Conservation (phyloP, 1,284 basidiomycete species). For the Ganoderma boninense region DNA sequence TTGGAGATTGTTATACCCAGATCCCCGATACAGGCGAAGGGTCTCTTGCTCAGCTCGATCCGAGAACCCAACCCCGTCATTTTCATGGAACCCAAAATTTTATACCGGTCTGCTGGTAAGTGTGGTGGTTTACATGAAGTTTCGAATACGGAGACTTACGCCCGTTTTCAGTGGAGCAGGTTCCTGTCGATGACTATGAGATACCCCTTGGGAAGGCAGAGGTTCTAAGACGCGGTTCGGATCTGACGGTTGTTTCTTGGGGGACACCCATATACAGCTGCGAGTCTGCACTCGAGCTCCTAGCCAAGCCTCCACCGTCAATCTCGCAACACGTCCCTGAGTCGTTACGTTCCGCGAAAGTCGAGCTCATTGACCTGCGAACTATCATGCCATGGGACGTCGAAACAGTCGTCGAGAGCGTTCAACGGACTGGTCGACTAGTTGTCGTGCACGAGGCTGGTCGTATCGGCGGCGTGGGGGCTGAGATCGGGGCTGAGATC, state of each 20-base stretch:
- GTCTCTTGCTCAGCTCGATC: slow-evolving; percentile 85
- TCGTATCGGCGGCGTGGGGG: slow-evolving; percentile 85
- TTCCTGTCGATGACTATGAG: slow-evolving; percentile 87
- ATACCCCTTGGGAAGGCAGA: slow-evolving; percentile 87
- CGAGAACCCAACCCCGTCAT: slow-evolving; percentile 93
- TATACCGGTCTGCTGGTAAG: slow-evolving; percentile 83
- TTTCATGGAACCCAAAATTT: slow-evolving; percentile 94
- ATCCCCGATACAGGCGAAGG: slow-evolving; percentile 95
- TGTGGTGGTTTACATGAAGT: not conserved
- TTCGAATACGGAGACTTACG: not conserved
- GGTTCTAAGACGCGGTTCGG: slow-evolving; percentile 74
- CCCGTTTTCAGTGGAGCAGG: slow-evolving; percentile 77
- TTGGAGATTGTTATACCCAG: slow-evolving; percentile 87
- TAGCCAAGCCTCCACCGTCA: slow-evolving; percentile 70
- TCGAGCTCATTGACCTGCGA: slow-evolving; percentile 92
- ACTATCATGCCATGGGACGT: slow-evolving; percentile 93
- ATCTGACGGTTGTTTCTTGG: slow-evolving; percentile 91
- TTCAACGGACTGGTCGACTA: slow-evolving; percentile 82
- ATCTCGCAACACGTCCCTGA: slow-evolving; percentile 77
- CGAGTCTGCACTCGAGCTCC: slow-evolving; percentile 79
- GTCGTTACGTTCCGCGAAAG: slow-evolving; percentile 72
- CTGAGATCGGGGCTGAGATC: slow-evolving; percentile 87
- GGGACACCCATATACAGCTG: slow-evolving; percentile 94
- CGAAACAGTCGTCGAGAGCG: slow-evolving; percentile 82
- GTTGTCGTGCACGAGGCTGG: slow-evolving; percentile 95